phyloP scores from a whole-genome alignment of 2,329 filamentous ascomycete species.

The Clarireedia monteithiana region DNA sequence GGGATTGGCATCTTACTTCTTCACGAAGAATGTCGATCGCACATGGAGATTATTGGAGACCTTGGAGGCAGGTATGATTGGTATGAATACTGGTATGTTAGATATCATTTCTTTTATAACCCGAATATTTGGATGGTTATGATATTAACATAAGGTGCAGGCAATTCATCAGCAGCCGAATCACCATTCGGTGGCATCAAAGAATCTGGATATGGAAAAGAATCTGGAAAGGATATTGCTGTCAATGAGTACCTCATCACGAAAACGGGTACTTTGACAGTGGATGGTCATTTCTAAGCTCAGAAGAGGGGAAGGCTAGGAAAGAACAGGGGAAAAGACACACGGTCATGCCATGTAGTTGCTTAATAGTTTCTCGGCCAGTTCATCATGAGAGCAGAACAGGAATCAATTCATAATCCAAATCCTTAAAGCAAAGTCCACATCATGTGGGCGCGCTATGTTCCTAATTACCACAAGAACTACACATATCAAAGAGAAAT shows the following conservation, averaged over 20 bases:
- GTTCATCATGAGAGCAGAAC: too few relatives aligned
- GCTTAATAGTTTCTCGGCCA: too few relatives aligned
- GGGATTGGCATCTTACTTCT: conserved; percentile 60
- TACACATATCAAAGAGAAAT: too few relatives aligned
- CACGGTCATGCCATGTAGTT: too few relatives aligned
- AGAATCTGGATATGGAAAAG: conserved; percentile 60
- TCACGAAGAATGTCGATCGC: conserved; percentile 60
- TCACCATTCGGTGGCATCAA: conserved; percentile 62
- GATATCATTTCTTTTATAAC: neutral
- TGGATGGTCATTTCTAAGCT: conserved; percentile 44
- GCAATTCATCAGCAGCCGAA: conserved; percentile 58
- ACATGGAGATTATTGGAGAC: conserved; percentile 60
- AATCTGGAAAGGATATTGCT: conserved; percentile 58
- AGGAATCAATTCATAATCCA: too few relatives aligned
- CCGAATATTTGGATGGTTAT: neutral
- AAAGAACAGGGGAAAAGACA: too few relatives aligned
- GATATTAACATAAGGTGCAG: conserved; percentile 26
- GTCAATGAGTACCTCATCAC: conserved; percentile 54
- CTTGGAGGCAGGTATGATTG: conserved; percentile 63
- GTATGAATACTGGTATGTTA: conserved; percentile 47
- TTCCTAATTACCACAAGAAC: too few relatives aligned
- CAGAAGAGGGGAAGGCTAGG: neutral
- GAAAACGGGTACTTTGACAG: conserved; percentile 57
- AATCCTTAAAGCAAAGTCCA: too few relatives aligned
- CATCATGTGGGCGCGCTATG: too few relatives aligned